Evolutionary conservation across 139 green algal genomes (phyloP).

Genomic region (Chlorella sp.): DNA sequence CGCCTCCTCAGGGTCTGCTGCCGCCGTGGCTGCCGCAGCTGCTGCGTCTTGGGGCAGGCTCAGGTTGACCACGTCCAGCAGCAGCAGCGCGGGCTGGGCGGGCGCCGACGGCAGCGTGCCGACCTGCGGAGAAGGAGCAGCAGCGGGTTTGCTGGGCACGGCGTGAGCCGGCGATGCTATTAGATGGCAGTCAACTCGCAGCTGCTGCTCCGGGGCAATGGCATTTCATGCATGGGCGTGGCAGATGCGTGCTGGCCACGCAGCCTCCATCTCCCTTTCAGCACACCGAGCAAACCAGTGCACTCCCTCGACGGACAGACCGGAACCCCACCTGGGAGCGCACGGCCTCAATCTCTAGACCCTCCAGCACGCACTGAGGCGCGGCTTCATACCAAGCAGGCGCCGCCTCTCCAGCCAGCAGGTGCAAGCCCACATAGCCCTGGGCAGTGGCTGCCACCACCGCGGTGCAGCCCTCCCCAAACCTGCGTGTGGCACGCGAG

Average conservation of each 20-base stretch:
- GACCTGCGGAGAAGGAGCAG: background rate
- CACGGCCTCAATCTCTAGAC: background rate
- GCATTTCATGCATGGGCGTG: no score
- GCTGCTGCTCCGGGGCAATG: no score
- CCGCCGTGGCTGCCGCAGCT: background rate
- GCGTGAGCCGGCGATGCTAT: no score
- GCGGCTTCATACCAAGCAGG: constrained; percentile 35
- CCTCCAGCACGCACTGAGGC: constrained; percentile 38
- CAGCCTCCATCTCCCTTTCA: no score
- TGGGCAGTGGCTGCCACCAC: constrained; percentile 26
- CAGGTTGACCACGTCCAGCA: constrained; percentile 33
- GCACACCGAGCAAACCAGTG: background rate
- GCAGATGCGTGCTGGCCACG: no score
- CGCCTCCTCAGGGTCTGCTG: background rate
- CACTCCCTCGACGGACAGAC: no score
- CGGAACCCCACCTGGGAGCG: constrained; percentile 17
- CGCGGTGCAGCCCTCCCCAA: constrained; percentile 21
- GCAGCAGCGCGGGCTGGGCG: constrained; percentile 12
- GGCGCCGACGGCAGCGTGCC: background rate
- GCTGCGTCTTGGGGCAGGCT: background rate
- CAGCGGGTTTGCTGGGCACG: background rate
- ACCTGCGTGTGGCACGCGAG: constrained; percentile 22
- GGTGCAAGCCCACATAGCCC: constrained; percentile 28
- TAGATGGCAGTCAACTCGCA: no score
- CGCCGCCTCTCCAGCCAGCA: constrained; percentile 35